Conservation (phyloP, 2,329 filamentous ascomycete genomes). For the Phialemonium atrogriseum region DNA sequence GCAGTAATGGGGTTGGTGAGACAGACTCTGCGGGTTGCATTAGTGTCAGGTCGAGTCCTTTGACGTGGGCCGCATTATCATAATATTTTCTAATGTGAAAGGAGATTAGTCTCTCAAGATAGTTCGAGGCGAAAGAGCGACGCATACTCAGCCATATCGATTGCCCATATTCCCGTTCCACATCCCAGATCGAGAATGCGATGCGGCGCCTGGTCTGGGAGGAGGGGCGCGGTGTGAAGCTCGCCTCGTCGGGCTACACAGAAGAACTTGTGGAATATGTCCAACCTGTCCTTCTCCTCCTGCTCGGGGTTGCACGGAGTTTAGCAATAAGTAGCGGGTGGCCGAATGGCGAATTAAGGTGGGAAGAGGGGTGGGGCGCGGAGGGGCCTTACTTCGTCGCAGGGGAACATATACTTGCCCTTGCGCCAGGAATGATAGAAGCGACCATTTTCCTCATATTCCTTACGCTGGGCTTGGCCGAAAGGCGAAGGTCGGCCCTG, state of each 20-base stretch:
- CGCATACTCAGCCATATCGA: conserved; percentile 71
- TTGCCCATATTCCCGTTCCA: conserved; percentile 86
- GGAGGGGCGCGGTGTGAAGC: conserved; percentile 24
- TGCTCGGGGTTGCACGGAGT: conserved; percentile 29
- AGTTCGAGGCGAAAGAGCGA: neutral
- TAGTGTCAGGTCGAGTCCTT: conserved; percentile 52
- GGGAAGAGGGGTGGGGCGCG: neutral
- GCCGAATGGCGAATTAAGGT: neutral
- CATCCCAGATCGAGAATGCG: conserved; percentile 62
- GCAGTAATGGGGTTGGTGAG: conserved; percentile 1
- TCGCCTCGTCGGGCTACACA: conserved; percentile 48
- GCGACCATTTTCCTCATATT: conserved; percentile 57
- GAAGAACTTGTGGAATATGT: conserved; percentile 76
- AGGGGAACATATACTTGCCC: conserved; percentile 68
- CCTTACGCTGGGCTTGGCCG: too few relatives aligned
- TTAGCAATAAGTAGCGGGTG: conserved; percentile 6
- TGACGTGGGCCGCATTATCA: conserved; percentile 34
- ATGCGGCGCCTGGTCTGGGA: conserved; percentile 7
- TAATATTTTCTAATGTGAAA: conserved; percentile 6
- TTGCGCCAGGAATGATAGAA: conserved; percentile 52
- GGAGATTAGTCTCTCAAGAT: neutral
- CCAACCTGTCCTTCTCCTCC: conserved; percentile 68
- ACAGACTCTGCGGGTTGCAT: conserved; percentile 50
- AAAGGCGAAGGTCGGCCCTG: too few relatives aligned
- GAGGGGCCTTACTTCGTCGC: conserved; percentile 54